Percentiles rank a stretch among this genome's conserved stretches.
These are phyloP conservation scores for Metschnikowia cubensis DNA, from an alignment of 805 yeast genomes.

Conservation along the genomic window DNA sequence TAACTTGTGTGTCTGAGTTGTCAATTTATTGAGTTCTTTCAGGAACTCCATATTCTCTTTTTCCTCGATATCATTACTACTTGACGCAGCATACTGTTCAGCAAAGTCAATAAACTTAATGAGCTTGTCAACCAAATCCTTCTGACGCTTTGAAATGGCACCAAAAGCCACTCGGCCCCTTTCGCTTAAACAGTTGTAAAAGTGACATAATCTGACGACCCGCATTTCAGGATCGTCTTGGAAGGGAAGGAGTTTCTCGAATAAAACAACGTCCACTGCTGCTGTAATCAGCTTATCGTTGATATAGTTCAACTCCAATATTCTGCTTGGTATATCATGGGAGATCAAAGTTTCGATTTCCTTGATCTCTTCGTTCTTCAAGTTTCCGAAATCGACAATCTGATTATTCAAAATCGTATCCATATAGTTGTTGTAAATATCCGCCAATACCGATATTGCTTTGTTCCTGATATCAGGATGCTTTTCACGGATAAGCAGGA, in stretches of 20 bases:
- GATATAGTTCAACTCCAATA: constrained; percentile 66
- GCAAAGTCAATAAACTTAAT: constrained; percentile 45
- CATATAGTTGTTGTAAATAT: constrained; percentile 49
- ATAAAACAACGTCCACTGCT: constrained; percentile 56
- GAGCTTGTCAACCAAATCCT: constrained; percentile 52
- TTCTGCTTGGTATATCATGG: constrained; percentile 56
- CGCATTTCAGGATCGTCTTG: constrained; percentile 44
- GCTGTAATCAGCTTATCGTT: constrained; percentile 66
- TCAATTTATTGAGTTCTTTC: constrained; percentile 7
- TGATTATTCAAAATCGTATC: constrained; percentile 12
- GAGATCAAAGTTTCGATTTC: constrained; percentile 30
- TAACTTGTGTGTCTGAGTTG: constrained; percentile 47
- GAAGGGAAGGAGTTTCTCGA: constrained; percentile 57
- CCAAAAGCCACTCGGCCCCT: constrained; percentile 60
- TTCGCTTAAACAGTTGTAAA: constrained; percentile 48
- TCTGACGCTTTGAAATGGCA: constrained; percentile 69
- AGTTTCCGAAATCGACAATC: constrained; percentile 30
- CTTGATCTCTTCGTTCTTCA: constrained; percentile 21
- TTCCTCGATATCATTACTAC: constrained; percentile 20
- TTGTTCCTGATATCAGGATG: constrained; percentile 58
- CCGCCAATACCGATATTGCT: constrained; percentile 52
- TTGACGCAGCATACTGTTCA: constrained; percentile 32
- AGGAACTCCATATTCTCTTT: constrained; percentile 15
- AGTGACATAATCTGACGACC: constrained; percentile 48
- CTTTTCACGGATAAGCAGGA: constrained; percentile 69